Evolutionary conservation across 345 rosid species (phyloP).

Genomic region (Syzygium aqueum): DNA sequence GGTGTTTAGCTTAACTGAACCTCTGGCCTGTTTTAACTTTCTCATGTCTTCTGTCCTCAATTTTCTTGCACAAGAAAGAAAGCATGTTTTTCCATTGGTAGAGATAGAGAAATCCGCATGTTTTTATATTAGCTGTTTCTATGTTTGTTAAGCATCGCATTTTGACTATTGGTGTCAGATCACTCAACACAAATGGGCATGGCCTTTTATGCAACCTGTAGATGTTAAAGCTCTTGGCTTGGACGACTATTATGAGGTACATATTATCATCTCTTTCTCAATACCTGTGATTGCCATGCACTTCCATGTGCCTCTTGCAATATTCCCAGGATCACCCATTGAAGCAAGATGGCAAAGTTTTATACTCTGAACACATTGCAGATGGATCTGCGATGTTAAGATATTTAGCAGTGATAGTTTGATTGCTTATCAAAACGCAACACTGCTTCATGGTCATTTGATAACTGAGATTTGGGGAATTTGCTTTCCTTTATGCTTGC

Average conservation of each 20-base stretch:
- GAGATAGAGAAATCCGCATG: not conserved
- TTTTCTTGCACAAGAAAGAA: not conserved
- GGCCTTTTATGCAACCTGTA: constrained; percentile 91
- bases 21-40: not conserved
- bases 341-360: not conserved
- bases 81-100: not conserved
- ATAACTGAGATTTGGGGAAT: not conserved
- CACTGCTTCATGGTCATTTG: not conserved
- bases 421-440: not conserved
- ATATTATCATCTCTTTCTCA: not conserved
- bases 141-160: not conserved
- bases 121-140: not conserved
- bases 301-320: not conserved
- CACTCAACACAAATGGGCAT: constrained; percentile 80
- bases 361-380: not conserved
- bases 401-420: not conserved
- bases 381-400: not conserved
- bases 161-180: constrained; percentile 30
- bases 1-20: not conserved
- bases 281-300: not conserved
- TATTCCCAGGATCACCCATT: not conserved
- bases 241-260: constrained; percentile 78
- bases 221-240: constrained; percentile 83
- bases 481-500: not conserved
- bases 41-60: not conserved